Percentiles rank a stretch among this genome's conserved stretches.
These are phyloP conservation scores for Pythium sukuiense DNA, from an alignment of 352 stramenopile genomes.

Conservation along the genomic window DNA sequence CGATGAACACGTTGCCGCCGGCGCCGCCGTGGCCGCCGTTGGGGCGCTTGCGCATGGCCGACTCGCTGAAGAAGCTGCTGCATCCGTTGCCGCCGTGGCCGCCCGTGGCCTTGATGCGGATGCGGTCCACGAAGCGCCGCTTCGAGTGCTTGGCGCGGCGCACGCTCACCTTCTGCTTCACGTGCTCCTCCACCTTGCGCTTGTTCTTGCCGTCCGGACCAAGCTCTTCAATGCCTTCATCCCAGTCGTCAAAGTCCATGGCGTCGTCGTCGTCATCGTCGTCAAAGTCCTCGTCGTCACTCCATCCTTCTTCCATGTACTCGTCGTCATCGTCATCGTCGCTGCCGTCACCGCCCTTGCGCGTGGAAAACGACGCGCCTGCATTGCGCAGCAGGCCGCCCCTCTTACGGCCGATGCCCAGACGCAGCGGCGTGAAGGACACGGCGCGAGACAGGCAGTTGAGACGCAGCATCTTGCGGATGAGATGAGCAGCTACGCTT, in stretches of 20 bases:
- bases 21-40: conserved; percentile 84
- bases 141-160: conserved; percentile 85
- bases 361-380: conserved; percentile 25
- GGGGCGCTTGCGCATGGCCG: conserved; percentile 67
- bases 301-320: conserved; percentile 46
- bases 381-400: conserved; percentile 22
- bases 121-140: conserved; percentile 89
- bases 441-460: conserved; percentile 52
- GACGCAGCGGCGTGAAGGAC: conserved; percentile 41
- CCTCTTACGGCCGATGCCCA: conserved; percentile 26
- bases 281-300: conserved; percentile 41
- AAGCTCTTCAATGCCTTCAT: conserved; percentile 30
- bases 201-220: conserved; percentile 24
- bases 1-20: conserved; percentile 79
- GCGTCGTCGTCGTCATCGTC: conserved; percentile 49
- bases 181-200: conserved; percentile 71
- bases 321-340: conserved; percentile 35
- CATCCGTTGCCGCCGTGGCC: conserved; percentile 89
- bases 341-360: conserved; percentile 39
- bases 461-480: conserved; percentile 52
- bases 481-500: conserved; percentile 2
- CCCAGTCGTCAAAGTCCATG: conserved; percentile 32
- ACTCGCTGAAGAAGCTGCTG: conserved; percentile 79
- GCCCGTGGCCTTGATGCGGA: conserved; percentile 87
- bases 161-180: conserved; percentile 87